Evolutionary conservation across 352 stramenopile genomes (phyloP), one percentile per base, ranked within the genome.

Genomic region (Chrysophaeum taylorii): DNA sequence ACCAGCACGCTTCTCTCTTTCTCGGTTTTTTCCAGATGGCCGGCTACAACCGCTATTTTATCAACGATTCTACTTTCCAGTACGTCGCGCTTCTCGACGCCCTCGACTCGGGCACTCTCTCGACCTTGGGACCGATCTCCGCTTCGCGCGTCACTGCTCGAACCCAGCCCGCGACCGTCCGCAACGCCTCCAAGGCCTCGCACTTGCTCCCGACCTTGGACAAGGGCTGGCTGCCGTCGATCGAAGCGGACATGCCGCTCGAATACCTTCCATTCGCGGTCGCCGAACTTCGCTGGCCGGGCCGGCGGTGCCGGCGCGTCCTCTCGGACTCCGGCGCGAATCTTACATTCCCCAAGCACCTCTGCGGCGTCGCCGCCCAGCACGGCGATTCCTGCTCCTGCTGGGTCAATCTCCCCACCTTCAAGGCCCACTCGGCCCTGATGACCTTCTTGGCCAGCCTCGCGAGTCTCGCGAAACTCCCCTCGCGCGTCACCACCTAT

Each of bases 21-120:
- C 33, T 63, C 25, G 52, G 27, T 23, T 63, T 63, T 31, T 63
- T 63, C 52, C 52, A 63, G 52, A 35, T 63, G 25, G 52, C 52
- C 7, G 52, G 52, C 52, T 63, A 36, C 29, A 63, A 63, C 33
- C 25, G 52, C 27, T 63, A 63, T 23, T 25, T 15, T 4, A n/a
- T 2, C 7, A 9, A 12, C n/a, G n/a, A n/a, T n/a, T n/a, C n/a
- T n/a, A n/a, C n/a, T n/a, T n/a, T n/a, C 2, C 21, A 25, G 27
- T 63, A 63, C 33, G 52, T 63, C 52, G 29, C 36, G 7, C 27
- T 63, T 2, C 33, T 63, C 5, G 9, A 9, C 18, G 48, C 5
- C 5, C 18, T 60, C 48, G 48, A 60, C 48, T 15, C 18, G 5
- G 48, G 48, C 18, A 21, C 48, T 7, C 21, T 23, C 48, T 9